Conservation (phyloP, 768 basidiomycete species). For the Mycena capillaripes region DNA sequence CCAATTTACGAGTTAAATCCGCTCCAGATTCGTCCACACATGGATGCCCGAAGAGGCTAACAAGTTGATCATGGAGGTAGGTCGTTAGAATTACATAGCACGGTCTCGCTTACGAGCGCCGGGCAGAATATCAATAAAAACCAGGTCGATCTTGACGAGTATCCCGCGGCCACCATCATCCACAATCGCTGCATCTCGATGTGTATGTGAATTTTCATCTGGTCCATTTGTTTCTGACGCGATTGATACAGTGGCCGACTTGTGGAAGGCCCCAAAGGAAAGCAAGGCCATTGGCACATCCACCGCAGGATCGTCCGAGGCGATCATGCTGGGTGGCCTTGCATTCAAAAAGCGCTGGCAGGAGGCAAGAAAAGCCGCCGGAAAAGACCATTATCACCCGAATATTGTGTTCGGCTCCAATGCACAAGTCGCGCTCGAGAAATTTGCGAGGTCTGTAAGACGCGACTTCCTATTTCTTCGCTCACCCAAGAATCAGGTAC, state of each 20-base stretch:
- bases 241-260: slow-evolving; percentile 59
- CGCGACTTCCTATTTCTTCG: no score
- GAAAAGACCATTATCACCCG: slow-evolving; percentile 68
- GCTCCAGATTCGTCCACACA: slow-evolving; percentile 62
- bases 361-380: slow-evolving; percentile 70
- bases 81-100: no score
- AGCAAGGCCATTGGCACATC: slow-evolving; percentile 72
- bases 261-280: slow-evolving; percentile 75
- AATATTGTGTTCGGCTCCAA: slow-evolving; percentile 73
- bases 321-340: slow-evolving; percentile 79
- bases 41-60: slow-evolving; percentile 70
- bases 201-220: slow-evolving; percentile 48
- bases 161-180: slow-evolving; percentile 67
- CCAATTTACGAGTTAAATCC: not conserved
- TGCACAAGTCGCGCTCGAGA: slow-evolving; percentile 75
- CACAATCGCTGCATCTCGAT: slow-evolving; percentile 70
- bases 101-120: no score
- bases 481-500: slow-evolving; percentile 49
- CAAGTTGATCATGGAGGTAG: slow-evolving; percentile 69
- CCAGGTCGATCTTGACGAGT: slow-evolving; percentile 77
- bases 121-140: slow-evolving; percentile 77
- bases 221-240: slow-evolving; percentile 18
- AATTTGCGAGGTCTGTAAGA: slow-evolving; percentile 65
- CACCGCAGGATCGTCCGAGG: slow-evolving; percentile 76
- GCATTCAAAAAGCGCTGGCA: slow-evolving; percentile 76